Evolutionary conservation across 2,329 filamentous ascomycete genomes (phyloP).

Genomic region (Aotearoamyces nothofagi): DNA sequence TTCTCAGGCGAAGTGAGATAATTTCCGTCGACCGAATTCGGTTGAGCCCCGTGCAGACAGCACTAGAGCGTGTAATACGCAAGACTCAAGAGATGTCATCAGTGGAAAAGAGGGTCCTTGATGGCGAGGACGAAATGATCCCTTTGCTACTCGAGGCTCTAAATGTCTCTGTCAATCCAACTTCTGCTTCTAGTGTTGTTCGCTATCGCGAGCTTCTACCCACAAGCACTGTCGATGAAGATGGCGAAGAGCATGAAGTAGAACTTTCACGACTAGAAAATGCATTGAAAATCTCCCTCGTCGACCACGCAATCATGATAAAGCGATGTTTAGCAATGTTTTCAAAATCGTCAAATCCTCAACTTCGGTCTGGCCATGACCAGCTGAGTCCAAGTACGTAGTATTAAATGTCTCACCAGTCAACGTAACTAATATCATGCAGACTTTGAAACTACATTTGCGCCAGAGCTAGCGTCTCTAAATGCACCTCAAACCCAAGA

Average conservation of each 20-base stretch:
- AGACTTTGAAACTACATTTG: slow-evolving; percentile 50
- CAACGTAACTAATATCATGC: slow-evolving; percentile 7
- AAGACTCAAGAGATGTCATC: slow-evolving; percentile 76
- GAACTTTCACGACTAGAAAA: slow-evolving; percentile 49
- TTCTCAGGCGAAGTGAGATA: slow-evolving; percentile 77
- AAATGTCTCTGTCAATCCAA: slow-evolving; percentile 58
- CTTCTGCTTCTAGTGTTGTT: slow-evolving; percentile 62
- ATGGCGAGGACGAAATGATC: slow-evolving; percentile 57
- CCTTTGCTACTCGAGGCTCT: slow-evolving; percentile 61
- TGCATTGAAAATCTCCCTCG: slow-evolving; percentile 68
- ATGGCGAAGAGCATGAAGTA: slow-evolving; percentile 30
- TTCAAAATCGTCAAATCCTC: slow-evolving; percentile 40
- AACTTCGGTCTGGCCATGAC: slow-evolving; percentile 36
- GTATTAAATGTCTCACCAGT: slow-evolving; percentile 2
- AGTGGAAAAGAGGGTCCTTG: slow-evolving; percentile 58
- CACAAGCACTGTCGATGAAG: slow-evolving; percentile 24
- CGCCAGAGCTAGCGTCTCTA: slow-evolving; percentile 49
- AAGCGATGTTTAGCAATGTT: slow-evolving; percentile 66
- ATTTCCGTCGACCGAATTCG: slow-evolving; percentile 44
- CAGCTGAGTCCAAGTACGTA: slow-evolving; percentile 51
- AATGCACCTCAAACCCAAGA: slow-evolving; percentile 31
- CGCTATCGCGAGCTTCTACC: slow-evolving; percentile 65
- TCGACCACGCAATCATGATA: slow-evolving; percentile 80
- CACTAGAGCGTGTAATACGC: slow-evolving; percentile 73
- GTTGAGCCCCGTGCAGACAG: slow-evolving; percentile 69